Base-by-base conservation (phyloP, 83 land plant species). In the Picea engelmannii region DNA sequence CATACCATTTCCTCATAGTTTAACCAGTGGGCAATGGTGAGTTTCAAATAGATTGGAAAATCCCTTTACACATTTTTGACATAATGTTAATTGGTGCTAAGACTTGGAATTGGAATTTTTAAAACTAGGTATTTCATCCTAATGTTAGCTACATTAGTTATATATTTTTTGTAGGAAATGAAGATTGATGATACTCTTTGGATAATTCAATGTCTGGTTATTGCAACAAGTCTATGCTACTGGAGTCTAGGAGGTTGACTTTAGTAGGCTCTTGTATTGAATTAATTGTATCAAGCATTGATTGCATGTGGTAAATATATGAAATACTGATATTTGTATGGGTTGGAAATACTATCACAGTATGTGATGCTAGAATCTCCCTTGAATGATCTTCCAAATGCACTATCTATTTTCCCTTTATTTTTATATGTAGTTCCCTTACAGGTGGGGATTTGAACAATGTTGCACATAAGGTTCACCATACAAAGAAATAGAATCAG, bases 281-380 rank as follows among this genome's bases (percentile, higher is more conserved):
- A 2, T 87, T 66, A 0, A 81, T 86, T 1, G 82, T 69, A 18
- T 90, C 92, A 59, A 87, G 79, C 58, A 83, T 68, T 63, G 85
- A 79, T 35, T 83, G 82, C 20, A 62, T 77, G 12, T 27, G 81
- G 78, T 1, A 82, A 79, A 15, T 75, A 66, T n/a, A 65, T 49
- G 38, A 76, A 69, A 40, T 80, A 79, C 16, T 66, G 78, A 79
- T 49, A 69, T 35, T 74, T 84, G 17, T 84, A 59, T 42, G 82
- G 58, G 24, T 81, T 85, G 9, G 91, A 87, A 6, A 84, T 62
- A 66, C 88, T 91, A 71, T 86, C 87, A 7, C 90, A 91, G 49
- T 88, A 88, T 23, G 90, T 85, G 63, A 86, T 83, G 84, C 89
- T 85, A 3, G 93, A 88, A 68, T 81, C 89, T 21, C 84, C 83